Percentiles rank a stretch among this genome's conserved stretches.
Conservation (phyloP, 2,329 filamentous ascomycete species). For the Cladobotryum protrusum region DNA sequence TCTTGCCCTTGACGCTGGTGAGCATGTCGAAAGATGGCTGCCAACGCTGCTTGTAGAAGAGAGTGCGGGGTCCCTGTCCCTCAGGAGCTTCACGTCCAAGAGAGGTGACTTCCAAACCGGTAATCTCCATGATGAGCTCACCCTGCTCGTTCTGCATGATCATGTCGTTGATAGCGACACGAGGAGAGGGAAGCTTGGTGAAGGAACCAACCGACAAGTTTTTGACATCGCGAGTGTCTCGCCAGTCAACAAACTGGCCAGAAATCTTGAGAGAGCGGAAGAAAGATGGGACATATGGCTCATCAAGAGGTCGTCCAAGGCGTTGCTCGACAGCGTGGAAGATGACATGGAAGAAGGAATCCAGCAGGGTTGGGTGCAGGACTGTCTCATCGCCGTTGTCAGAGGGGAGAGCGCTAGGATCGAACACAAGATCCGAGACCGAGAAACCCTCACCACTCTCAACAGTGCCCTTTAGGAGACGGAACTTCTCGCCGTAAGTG, state of each 20-base stretch:
- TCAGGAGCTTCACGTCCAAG: slow-evolving; percentile 17
- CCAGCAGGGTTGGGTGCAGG: slow-evolving; percentile 19
- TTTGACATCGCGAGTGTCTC: slow-evolving; percentile 9
- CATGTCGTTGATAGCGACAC: slow-evolving; percentile 20
- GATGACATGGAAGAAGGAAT: slow-evolving; percentile 22
- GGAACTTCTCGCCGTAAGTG: slow-evolving; percentile 20
- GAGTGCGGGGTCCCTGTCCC: slow-evolving; percentile 15
- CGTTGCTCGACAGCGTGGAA: slow-evolving; percentile 20
- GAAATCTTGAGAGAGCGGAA: slow-evolving; percentile 18
- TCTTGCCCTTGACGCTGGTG: slow-evolving; percentile 11
- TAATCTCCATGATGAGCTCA: slow-evolving; percentile 19
- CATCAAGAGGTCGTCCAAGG: slow-evolving; percentile 17
- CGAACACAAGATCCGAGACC: slow-evolving; percentile 16
- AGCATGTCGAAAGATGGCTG: slow-evolving; percentile 20
- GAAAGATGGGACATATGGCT: slow-evolving; percentile 21
- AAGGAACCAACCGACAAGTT: slow-evolving; percentile 17
- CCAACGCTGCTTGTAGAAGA: slow-evolving; percentile 20
- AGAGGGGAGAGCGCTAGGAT: slow-evolving; percentile 14
- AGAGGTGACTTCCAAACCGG: slow-evolving; percentile 18
- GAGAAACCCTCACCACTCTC: slow-evolving; percentile 19
- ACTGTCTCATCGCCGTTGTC: slow-evolving; percentile 19
- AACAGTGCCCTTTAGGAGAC: slow-evolving; percentile 17
- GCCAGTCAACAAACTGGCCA: slow-evolving; percentile 17
- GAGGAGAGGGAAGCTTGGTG: slow-evolving; percentile 19
- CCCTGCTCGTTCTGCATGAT: slow-evolving; percentile 16